Evolutionary conservation across 305 asterid species (phyloP).

Genomic region (Coffea humblotiana): DNA sequence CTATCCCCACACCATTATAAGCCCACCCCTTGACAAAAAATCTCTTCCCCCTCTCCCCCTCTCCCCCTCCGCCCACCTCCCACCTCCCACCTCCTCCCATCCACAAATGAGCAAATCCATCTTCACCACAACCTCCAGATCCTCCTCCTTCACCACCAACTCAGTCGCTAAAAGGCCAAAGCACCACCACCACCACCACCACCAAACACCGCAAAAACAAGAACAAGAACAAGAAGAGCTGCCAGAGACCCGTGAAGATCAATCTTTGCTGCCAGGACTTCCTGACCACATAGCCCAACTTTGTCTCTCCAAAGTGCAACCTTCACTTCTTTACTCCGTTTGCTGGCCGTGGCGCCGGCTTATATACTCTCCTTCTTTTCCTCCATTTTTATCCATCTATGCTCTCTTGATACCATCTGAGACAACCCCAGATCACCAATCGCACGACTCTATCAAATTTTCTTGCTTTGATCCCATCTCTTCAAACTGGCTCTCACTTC

Average conservation of each 20-base stretch:
- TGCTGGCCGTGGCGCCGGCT: constrained; percentile 81
- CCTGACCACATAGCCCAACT: constrained; percentile 72
- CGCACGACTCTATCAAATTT: constrained; percentile 24
- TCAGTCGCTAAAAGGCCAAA: constrained; percentile 32
- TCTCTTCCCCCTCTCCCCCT: constrained; percentile 12
- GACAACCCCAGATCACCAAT: not conserved
- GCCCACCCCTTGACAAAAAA: not conserved
- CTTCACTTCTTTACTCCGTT: constrained; percentile 57
- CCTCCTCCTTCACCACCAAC: constrained; percentile 7
- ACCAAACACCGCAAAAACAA: constrained; percentile 1
- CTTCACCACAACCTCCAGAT: constrained; percentile 20
- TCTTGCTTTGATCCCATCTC: constrained; percentile 72
- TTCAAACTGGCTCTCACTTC: constrained; percentile 50
- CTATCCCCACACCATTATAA: too few species aligned
- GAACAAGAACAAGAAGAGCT: not conserved
- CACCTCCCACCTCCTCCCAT: constrained; percentile 23
- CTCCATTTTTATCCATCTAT: constrained; percentile 66
- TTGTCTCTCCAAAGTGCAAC: constrained; percentile 60
- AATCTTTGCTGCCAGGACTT: constrained; percentile 60
- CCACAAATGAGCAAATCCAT: constrained; percentile 24
- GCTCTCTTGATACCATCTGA: constrained; percentile 41
- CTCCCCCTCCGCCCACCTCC: too few species aligned
- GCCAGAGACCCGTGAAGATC: constrained; percentile 8
- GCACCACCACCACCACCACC: constrained; percentile 5
- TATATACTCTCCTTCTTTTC: constrained; percentile 62